Base-by-base conservation (phyloP, 2,329 filamentous ascomycete genomes). In the Penicillium sp. region DNA sequence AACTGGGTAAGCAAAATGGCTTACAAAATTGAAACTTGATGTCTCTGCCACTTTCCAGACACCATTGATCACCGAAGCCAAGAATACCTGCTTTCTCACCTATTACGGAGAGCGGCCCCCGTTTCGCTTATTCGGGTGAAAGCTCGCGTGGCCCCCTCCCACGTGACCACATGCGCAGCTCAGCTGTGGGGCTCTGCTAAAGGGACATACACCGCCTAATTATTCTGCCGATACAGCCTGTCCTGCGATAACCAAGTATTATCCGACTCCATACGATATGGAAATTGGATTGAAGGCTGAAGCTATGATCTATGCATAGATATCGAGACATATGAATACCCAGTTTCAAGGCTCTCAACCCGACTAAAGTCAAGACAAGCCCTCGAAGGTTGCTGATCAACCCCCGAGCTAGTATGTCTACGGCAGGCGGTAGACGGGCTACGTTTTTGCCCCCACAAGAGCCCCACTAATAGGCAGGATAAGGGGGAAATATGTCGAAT, bases 401-500 rank as follows among this genome's bases (percentile, higher is more conserved):
- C 28, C 6, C 12, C 4, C 3, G 3, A 22, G 13, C 22, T 29
- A 45, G 14, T 29, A 7, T 14, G 19, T 30, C 6, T 45, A 28
- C 2, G 22, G 41, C 19, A 45, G 16, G 33, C 41, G 41, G 30
- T 43, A 27, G 12, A 10, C 12, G n/a, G 22, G 5, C 13, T 10
- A 10, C 28, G 16, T 44, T 44, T 18, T 27, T 3, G 25, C 13
- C 42, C 42, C 42, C 42, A 45, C 42, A 22, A 5, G 12, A 10
- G 33, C 16, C 10, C 33, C 42, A 45, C 33, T 30, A 13, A 13
- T 38, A 13, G 4, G 18, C 5, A 22, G 33, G 27, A 38, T 14
- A 38, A 45, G 25, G 42, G 16, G 42, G 22, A 12, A 9, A 38
- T 14, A 45, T 22, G 30, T 30, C 42, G 42, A 45, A 45, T 45